phyloP scores from a whole-genome alignment of 495 filamentous ascomycete genomes.

The Podospora appendiculata region DNA sequence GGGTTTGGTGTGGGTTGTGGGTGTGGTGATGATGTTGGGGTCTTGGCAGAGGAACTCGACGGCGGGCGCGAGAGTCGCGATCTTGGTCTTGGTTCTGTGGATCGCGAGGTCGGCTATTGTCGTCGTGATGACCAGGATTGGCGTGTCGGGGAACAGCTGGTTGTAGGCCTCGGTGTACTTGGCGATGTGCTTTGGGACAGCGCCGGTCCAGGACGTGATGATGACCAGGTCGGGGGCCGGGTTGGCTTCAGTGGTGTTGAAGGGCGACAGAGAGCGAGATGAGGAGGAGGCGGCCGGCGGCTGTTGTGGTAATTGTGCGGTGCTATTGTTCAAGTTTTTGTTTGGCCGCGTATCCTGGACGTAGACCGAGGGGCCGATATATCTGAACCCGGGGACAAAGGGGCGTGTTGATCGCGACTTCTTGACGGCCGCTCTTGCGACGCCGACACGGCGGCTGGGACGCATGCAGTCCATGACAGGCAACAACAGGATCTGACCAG shows the following conservation, averaged over 20 bases:
- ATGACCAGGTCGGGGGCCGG: conserved; percentile 28
- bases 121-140: conserved; percentile 27
- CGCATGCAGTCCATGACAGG: too few species aligned
- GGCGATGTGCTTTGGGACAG: conserved; percentile 25
- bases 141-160: conserved; percentile 27
- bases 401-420: not conserved
- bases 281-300: not conserved
- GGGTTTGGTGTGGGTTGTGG: not conserved
- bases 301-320: not conserved
- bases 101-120: conserved; percentile 13
- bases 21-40: conserved; percentile 14
- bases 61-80: conserved; percentile 10
- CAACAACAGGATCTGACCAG: not conserved
- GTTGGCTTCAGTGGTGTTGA: not conserved
- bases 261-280: not conserved
- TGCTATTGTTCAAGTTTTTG: not conserved
- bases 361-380: not conserved
- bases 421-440: not conserved
- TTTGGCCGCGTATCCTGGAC: not conserved
- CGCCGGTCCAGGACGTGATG: conserved; percentile 38
- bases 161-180: conserved; percentile 38
- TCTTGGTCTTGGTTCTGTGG: conserved; percentile 6
- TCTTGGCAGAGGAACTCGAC: conserved; percentile 2
- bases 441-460: too few species aligned
- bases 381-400: not conserved